Evolutionary conservation across 1,284 basidiomycete species (phyloP).

Genomic region (Trametes pubescens): DNA sequence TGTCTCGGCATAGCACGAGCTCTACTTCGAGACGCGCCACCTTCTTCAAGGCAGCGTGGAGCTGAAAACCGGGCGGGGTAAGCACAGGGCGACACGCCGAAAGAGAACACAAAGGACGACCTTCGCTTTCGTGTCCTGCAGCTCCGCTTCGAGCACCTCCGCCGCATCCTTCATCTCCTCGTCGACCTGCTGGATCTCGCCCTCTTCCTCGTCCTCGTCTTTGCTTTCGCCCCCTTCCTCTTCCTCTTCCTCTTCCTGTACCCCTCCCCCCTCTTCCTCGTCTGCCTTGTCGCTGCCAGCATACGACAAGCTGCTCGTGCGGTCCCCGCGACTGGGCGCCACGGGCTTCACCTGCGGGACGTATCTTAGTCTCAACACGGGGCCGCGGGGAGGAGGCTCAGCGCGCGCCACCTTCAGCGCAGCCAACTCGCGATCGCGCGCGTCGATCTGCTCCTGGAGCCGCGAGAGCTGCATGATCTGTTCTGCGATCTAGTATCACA

Average conservation of each 20-base stretch:
- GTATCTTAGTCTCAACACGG: background rate
- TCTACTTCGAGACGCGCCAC: background rate
- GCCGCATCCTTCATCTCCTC: background rate
- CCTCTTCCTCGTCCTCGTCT: background rate
- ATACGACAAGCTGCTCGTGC: background rate
- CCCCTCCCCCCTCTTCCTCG: background rate
- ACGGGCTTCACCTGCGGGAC: background rate
- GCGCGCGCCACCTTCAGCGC: background rate
- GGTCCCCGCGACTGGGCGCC: background rate
- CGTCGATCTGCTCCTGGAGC: background rate
- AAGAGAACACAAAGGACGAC: background rate
- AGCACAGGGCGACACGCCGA: background rate
- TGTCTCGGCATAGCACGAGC: background rate
- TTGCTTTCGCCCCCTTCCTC: background rate
- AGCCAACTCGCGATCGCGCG: background rate
- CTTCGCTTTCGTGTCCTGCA: background rate
- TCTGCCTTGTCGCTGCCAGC: background rate
- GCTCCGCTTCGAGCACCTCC: background rate
- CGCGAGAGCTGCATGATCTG: background rate
- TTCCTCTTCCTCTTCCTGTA: background rate
- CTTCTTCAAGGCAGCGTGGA: background rate
- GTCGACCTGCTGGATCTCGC: background rate
- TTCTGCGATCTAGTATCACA: background rate
- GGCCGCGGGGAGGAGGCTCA: background rate
- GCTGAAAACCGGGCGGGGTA: background rate